Base-by-base conservation (phyloP, 495 filamentous ascomycete genomes). In the Astrothelium macrocarpum region DNA sequence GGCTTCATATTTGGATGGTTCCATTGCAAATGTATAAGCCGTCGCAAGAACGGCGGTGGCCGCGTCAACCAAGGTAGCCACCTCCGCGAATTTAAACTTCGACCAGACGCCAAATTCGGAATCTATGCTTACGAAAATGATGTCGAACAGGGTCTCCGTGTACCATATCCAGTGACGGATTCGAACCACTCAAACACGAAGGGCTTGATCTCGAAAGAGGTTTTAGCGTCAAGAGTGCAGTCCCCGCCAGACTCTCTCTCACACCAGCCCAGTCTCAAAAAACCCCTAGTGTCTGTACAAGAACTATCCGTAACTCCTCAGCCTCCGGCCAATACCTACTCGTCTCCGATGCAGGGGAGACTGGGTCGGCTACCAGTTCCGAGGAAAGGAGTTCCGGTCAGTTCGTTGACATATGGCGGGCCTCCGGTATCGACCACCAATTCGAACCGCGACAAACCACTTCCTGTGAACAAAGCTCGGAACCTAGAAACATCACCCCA, bases 51-150 rank as follows among this genome's bases (percentile, higher is more conserved):
- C 49, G 25, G 49, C 29, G 20, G 49, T 29, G 49, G 49, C 4
- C 49, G 25, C 49, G 25, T 29, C 25, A 56, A 29, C 2, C 49
- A 56, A 56, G 49, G 49, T 56, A 56, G 20, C 49, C 49, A 56
- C 49, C 49, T 56, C 25, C 49, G 49, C 49, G 20, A 56, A 56
- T 56, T 56, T 20, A 26, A 56, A 10, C n/a, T 56, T 56, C 49
- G 49, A 10, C 20, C 49, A 26, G 49, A 56, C 5, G 25, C 49
- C 49, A 56, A 29, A 29, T 2, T 7, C 25, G 49, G 49, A 26
- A 23, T 56, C 9, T 56, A 56, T 56, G 49, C 49, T 56, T 56
- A 56, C 49, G 49, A 25, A 4, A 56, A 56, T 56, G 49, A 56
- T 5, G 20, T 56, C 10, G 49, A 56, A 56, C 49, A 56, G 49